Base-by-base conservation (phyloP, 352 stramenopile species). In the Pythium sukuiense region DNA sequence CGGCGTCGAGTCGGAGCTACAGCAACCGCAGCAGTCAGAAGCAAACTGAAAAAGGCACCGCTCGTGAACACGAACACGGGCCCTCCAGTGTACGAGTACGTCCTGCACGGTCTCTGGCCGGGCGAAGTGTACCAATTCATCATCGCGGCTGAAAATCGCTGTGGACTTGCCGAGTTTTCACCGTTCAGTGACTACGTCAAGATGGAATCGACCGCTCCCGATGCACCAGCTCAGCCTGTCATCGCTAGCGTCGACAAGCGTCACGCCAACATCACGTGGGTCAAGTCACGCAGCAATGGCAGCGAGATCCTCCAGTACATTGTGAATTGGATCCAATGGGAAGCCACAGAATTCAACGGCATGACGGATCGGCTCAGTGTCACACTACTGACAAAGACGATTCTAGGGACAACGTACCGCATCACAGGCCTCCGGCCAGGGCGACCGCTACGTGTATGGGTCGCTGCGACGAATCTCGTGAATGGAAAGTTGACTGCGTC, bases 61-160 rank as follows among this genome's bases (percentile, higher is more conserved):
- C 1, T 48, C 24, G 57, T 54, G 8, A 55, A 27, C 24, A 37
- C 48, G 32, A 8, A 27, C 33, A 45, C 43, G 12, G 41, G 26
- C 1, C 43, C 54, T 6, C 7, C 16, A 2, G 49, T 62, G 9
- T 70, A 78, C 4, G 74, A 77, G 11, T 87, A 77, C 50, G 71
- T 53, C 0, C 50, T 87, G 13, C 37, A 76, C 2, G 74, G 74
- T 0, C 66, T 93, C 14, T 88, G 81, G 74, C 63, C 85, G 14
- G 85, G 85, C 2, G 82, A 89, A 50, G 79, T 93, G 18, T 93
- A 93, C 50, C 82, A 91, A 55, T 93, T 93, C 53, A 72, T 82
- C 18, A 77, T 85, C 18, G 85, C 82, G 12, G 80, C 81, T 27
- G 77, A 85, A 39, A 93, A 93, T 57, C 77, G 81, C 1, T 91